Base-by-base conservation (phyloP, 805 yeast genomes). In the Spathaspora arborariae region DNA sequence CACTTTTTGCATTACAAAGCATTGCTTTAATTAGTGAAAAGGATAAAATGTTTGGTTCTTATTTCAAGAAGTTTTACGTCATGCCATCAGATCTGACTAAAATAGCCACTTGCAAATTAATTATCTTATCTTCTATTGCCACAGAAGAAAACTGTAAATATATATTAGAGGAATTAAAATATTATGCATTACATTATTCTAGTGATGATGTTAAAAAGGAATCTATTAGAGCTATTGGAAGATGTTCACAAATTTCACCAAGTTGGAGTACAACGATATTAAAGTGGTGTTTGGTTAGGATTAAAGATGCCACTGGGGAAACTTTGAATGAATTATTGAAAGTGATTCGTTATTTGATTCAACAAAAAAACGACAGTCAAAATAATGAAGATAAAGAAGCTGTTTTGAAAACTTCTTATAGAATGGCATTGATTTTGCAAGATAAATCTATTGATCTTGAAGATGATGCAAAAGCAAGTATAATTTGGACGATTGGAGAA, bases 401-500 rank as follows among this genome's bases (percentile, higher is more conserved):
- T 18, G 79, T 87, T 49, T 63, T 80, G 26, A 73, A 74, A 26
- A 78, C 84, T 1, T 75, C 85, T 11, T 72, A 80, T 24, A 75
- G 76, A 45, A 66, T 88, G 15, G 61, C 72, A 8, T 47, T 51
- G 18, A 56, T 63, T 2, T 57, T 72, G 36, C 52, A 51, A 10
- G 64, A 64, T 26, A 56, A 56, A 7, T 37, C 13, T 7, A n/a
- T 54, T 15, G 35, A 47, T 16, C 45, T 65, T n/a, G 67, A 62
- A 15, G 53, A 60, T 18, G 68, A 63, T 15, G 95, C 98, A 0
- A 80, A 82, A 53, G 89, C 96, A 1, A 85, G 92, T 41, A 82
- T 91, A 9, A 75, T 92, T 5, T 94, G 98, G 98, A 73, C 92
- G 8, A 77, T 92, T 44, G 97, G 98, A 4, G 97, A 94, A 58